Evolutionary conservation across 2,329 filamentous ascomycete genomes (phyloP).

Genomic region (Verticillium dahliae): DNA sequence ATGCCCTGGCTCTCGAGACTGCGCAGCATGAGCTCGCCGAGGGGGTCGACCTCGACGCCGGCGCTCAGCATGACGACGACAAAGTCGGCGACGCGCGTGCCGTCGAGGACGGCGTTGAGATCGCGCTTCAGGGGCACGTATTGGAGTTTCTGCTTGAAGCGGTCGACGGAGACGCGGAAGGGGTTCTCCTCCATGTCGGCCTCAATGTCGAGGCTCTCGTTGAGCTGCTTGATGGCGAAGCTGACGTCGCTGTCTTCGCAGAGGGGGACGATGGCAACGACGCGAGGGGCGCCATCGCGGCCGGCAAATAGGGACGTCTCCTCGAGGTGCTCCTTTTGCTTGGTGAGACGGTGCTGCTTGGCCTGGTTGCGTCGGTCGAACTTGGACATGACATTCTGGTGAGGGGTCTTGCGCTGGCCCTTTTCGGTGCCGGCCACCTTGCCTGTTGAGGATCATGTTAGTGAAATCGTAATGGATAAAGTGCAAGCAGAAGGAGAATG

Average conservation of each 20-base stretch:
- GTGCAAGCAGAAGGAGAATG: neutral
- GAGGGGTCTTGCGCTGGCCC: slow-evolving; percentile 75
- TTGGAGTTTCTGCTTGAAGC: slow-evolving; percentile 92
- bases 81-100: slow-evolving; percentile 83
- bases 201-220: slow-evolving; percentile 73
- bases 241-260: slow-evolving; percentile 65
- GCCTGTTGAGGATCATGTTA: slow-evolving; percentile 39
- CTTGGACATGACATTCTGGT: slow-evolving; percentile 97
- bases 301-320: slow-evolving; percentile 80
- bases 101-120: slow-evolving; percentile 72
- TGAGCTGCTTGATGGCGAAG: slow-evolving; percentile 63
- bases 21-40: slow-evolving; percentile 79
- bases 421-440: slow-evolving; percentile 66
- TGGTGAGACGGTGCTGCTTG: slow-evolving; percentile 79
- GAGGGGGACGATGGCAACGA: slow-evolving; percentile 82
- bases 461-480: neutral
- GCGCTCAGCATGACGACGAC: slow-evolving; percentile 81
- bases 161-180: slow-evolving; percentile 66
- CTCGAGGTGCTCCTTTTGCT: slow-evolving; percentile 76
- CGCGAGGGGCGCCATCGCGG: slow-evolving; percentile 76
- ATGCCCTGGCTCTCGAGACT: slow-evolving; percentile 91
- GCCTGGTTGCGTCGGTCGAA: slow-evolving; percentile 91
- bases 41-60: slow-evolving; percentile 72
- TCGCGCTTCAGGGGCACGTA: slow-evolving; percentile 73
- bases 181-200: slow-evolving; percentile 53